Base-by-base conservation (phyloP, 805 yeast species). In the Wickerhamomyces alni region DNA sequence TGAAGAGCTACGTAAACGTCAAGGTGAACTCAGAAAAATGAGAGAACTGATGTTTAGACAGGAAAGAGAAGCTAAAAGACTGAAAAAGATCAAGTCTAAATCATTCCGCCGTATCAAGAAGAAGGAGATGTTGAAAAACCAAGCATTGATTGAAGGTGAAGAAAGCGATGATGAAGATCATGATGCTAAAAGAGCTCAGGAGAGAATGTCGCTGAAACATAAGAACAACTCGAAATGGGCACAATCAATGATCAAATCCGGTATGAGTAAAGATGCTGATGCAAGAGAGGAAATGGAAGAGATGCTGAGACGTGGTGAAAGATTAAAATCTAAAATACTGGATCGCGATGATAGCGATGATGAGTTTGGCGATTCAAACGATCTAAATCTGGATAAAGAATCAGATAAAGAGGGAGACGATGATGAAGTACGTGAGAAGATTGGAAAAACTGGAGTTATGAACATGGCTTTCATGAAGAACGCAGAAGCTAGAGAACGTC, bases 11-110 rank as follows among this genome's bases (percentile, higher is more conserved):
- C 65, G 68, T 40, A 77, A 80, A 57, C 73, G 94, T 43, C 82
- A 93, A 8, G 75, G 77, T 43, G 96, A 91, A 62, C 70, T 91
- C 50, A 75, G 98, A 50, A 64, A 84, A 55, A 87, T 88, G 96
- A 75, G 99, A 47, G 99, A 93, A 58, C 74, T 91, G 46, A 87
- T 91, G 96, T 93, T 88, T 67, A 74, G 98, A 53, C 97, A 91
- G 54, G 97, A 91, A 66, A 76, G 81, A 56, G 82, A 86, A 55
- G 89, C 98, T 9, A 88, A 77, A 62, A 75, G 99, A 52, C 72
- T 93, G 54, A 91, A 91, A 68, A 93, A 91, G 66, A 93, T 93
- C 62, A 93, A 93, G 62, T 87, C 96, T 29, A 93, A 91, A 63
- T 74, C 87, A 2, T 93, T 80, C 63, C 85, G 86, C 52, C 82